Evolutionary conservation across 768 basidiomycete genomes (phyloP).

Genomic region (Termitomyces sp.): DNA sequence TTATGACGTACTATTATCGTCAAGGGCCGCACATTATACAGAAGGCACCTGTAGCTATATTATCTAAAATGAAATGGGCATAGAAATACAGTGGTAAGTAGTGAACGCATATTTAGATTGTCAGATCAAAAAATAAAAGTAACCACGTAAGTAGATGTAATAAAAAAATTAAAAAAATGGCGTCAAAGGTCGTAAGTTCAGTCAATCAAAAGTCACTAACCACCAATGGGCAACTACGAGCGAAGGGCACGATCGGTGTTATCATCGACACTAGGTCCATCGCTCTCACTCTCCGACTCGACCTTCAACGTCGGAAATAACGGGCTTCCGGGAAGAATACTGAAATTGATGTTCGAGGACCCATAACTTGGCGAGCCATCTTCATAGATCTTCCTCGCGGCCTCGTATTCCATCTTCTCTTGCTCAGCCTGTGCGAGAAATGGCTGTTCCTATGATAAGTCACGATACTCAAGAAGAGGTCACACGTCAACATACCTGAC

Average conservation of each 20-base stretch:
- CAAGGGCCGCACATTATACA: background rate
- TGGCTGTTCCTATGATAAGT: slow-evolving; percentile 47
- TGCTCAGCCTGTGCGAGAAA: slow-evolving; percentile 92
- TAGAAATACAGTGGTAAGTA: slow-evolving; percentile 31
- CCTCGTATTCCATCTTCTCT: slow-evolving; percentile 93
- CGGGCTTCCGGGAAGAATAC: slow-evolving; percentile 70
- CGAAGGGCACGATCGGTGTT: slow-evolving; percentile 33
- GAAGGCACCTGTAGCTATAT: background rate
- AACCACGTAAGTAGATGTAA: background rate
- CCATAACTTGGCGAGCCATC: slow-evolving; percentile 69
- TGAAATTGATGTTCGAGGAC: slow-evolving; percentile 78
- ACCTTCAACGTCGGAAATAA: slow-evolving; percentile 58
- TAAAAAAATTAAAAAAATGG: no score
- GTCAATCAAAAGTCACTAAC: slow-evolving; percentile 13
- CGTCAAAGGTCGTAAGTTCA: slow-evolving; percentile 27
- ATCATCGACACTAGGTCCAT: slow-evolving; percentile 55
- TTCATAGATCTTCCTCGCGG: slow-evolving; percentile 82
- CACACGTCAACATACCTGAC: slow-evolving; percentile 56
- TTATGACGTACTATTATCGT: background rate
- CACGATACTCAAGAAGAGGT: background rate
- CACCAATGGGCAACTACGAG: slow-evolving; percentile 17
- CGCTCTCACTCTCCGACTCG: slow-evolving; percentile 70
- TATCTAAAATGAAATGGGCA: background rate
- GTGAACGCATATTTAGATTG: slow-evolving; percentile 24
- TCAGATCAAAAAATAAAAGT: slow-evolving; percentile 1